Percentiles rank a stretch among this genome's conserved stretches.
Evolutionary conservation across 2,329 filamentous ascomycete genomes (phyloP).

Genomic region (Cladosporium sp.): DNA sequence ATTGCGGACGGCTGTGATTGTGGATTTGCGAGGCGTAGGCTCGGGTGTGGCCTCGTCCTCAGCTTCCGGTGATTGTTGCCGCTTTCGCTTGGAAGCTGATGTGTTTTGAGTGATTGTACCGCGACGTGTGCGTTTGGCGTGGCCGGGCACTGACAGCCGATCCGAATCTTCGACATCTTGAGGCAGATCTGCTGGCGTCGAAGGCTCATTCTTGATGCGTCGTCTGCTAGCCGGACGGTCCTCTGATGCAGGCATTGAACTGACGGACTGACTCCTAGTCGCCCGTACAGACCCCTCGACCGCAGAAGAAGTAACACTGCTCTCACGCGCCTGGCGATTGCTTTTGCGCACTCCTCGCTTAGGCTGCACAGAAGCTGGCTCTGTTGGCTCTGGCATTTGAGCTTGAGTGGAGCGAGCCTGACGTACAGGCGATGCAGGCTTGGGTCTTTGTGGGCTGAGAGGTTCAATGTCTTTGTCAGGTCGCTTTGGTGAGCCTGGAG

Average conservation of each 20-base stretch:
- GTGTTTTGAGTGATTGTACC: slow-evolving; percentile 30
- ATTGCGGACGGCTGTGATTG: slow-evolving; percentile 43
- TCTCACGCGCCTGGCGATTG: slow-evolving; percentile 20
- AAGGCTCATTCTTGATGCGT: slow-evolving; percentile 44
- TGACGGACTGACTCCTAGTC: slow-evolving; percentile 46
- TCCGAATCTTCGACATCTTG: slow-evolving; percentile 38
- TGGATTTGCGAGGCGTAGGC: slow-evolving; percentile 25
- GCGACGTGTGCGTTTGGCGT: slow-evolving; percentile 29
- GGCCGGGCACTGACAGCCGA: slow-evolving; percentile 18
- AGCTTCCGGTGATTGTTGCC: slow-evolving; percentile 26
- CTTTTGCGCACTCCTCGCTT: slow-evolving; percentile 15
- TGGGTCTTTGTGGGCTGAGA: slow-evolving; percentile 30
- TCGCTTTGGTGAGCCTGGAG: slow-evolving; percentile 19
- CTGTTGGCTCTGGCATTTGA: not conserved
- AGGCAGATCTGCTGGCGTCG: slow-evolving; percentile 34
- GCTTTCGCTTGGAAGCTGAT: slow-evolving; percentile 38
- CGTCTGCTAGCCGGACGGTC: slow-evolving; percentile 35
- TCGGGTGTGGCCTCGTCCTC: slow-evolving; percentile 15
- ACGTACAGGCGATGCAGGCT: slow-evolving; percentile 2
- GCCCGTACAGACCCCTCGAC: slow-evolving; percentile 41
- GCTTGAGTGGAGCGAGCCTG: not conserved
- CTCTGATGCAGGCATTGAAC: slow-evolving; percentile 35
- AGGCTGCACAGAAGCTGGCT: slow-evolving; percentile 17
- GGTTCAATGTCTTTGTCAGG: slow-evolving; percentile 28
- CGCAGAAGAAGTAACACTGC: slow-evolving; percentile 44